Evolutionary conservation across 2,329 filamentous ascomycete genomes (phyloP).

Genomic region (Penicillium sp.): DNA sequence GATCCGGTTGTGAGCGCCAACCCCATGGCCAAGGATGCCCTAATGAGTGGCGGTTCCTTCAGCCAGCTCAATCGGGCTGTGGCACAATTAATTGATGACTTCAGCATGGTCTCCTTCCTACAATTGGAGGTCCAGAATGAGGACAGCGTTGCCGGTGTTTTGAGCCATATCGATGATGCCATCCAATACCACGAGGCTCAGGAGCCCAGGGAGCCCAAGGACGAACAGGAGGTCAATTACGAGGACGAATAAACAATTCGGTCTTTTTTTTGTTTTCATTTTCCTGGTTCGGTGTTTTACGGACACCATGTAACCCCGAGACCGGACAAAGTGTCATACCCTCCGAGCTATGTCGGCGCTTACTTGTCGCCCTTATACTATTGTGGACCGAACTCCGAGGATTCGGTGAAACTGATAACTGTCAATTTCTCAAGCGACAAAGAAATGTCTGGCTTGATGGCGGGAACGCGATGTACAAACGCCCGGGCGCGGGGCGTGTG

Average conservation of each 20-base stretch:
- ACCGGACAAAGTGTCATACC: background rate
- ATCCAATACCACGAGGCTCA: constrained; percentile 93
- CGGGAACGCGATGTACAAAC: background rate
- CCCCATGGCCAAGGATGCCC: constrained; percentile 63
- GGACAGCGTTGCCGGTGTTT: constrained; percentile 79
- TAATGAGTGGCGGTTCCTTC: constrained; percentile 83
- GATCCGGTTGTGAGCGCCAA: constrained; percentile 58
- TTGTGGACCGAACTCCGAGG: background rate
- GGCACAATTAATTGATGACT: constrained; percentile 88
- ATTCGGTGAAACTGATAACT: background rate
- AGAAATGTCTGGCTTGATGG: background rate
- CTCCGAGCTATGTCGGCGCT: background rate
- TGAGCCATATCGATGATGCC: constrained; percentile 92
- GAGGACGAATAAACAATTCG: constrained; percentile 39
- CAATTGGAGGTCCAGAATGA: constrained; percentile 88
- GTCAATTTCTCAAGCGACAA: background rate
- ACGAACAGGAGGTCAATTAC: constrained; percentile 59
- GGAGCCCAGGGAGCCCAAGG: constrained; percentile 79
- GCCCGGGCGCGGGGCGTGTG: background rate
- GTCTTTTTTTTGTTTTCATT: background rate
- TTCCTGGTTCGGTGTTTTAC: background rate
- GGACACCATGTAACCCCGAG: background rate
- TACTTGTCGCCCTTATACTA: background rate
- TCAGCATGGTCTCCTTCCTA: constrained; percentile 96
- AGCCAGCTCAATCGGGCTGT: constrained; percentile 83